phyloP scores from a whole-genome alignment of 2,329 filamentous ascomycete species.

The Hypoxylon sp. region DNA sequence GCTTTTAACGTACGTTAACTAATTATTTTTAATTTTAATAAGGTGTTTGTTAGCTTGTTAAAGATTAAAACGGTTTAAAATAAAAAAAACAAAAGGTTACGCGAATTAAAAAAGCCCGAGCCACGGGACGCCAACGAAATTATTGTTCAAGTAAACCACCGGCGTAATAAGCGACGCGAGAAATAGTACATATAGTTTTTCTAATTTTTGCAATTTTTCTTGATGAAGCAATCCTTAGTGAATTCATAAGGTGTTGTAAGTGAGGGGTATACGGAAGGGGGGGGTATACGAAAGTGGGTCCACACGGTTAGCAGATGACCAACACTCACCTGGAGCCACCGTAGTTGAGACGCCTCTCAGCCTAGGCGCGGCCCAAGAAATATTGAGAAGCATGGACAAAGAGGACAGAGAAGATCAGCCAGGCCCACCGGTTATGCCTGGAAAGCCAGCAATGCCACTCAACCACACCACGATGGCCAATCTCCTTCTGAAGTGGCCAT shows the following conservation, averaged over 20 bases:
- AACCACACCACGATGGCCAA: conserved; percentile 91
- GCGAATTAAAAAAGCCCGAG: background rate
- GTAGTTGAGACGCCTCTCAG: conserved; percentile 39
- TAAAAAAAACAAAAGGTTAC: background rate
- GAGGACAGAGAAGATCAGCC: conserved; percentile 62
- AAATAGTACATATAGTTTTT: background rate
- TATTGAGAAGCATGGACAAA: conserved; percentile 48
- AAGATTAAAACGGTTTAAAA: background rate
- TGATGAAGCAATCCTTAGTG: too few relatives aligned
- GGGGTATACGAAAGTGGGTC: too few relatives aligned
- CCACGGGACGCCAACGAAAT: background rate
- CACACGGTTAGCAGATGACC: conserved; percentile 34
- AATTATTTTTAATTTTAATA: background rate
- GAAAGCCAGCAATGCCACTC: conserved; percentile 75
- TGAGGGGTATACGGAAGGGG: too few relatives aligned
- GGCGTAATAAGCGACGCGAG: background rate
- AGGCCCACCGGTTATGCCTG: conserved; percentile 60
- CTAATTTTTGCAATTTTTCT: too few relatives aligned
- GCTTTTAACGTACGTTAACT: background rate
- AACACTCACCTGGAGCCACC: conserved; percentile 44
- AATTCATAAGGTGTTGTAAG: too few relatives aligned
- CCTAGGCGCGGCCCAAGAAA: conserved; percentile 45
- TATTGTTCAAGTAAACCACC: background rate
- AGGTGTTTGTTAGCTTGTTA: background rate
- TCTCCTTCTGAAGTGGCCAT: conserved; percentile 76